Conservation (phyloP, 768 basidiomycete genomes). For the Lentinula lateritia region DNA sequence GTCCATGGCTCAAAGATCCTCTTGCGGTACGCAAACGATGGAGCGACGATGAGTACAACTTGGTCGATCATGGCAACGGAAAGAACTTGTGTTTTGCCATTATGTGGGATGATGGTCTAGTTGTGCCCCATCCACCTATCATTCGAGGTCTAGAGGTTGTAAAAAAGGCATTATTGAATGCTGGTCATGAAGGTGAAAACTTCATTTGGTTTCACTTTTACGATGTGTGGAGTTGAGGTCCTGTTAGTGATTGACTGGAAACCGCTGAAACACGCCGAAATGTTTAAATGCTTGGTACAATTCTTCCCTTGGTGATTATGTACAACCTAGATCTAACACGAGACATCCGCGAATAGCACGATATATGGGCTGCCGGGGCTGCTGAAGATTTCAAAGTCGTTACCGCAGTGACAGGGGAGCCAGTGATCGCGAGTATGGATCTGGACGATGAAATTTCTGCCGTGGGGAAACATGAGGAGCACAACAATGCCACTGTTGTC, state of each 20-base stretch:
- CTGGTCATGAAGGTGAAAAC: conserved; percentile 61
- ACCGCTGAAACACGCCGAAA: conserved; percentile 45
- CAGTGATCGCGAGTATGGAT: conserved; percentile 44
- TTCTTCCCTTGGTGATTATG: neutral
- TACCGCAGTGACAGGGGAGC: conserved; percentile 44
- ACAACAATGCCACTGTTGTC: conserved; percentile 17
- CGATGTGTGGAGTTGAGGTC: neutral
- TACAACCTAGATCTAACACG: no score
- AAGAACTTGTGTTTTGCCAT: conserved; percentile 51
- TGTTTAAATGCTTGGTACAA: conserved; percentile 33
- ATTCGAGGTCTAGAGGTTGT: conserved; percentile 50
- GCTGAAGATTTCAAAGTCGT: conserved; percentile 38
- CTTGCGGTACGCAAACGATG: conserved; percentile 51
- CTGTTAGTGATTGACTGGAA: conserved; percentile 64
- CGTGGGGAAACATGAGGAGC: conserved; percentile 13
- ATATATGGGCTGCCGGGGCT: conserved; percentile 43
- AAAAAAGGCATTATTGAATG: conserved; percentile 49
- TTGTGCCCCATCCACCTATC: conserved; percentile 61
- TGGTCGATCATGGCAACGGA: conserved; percentile 55
- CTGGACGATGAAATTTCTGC: conserved; percentile 21
- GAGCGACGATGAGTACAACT: conserved; percentile 52
- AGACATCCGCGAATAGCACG: conserved; percentile 17
- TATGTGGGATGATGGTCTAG: conserved; percentile 61
- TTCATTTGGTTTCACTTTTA: neutral
- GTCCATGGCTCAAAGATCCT: conserved; percentile 69